These are phyloP conservation scores for Ascochyta rabiei DNA, from an alignment of 2,329 filamentous ascomycete genomes.

Conservation along the genomic window DNA sequence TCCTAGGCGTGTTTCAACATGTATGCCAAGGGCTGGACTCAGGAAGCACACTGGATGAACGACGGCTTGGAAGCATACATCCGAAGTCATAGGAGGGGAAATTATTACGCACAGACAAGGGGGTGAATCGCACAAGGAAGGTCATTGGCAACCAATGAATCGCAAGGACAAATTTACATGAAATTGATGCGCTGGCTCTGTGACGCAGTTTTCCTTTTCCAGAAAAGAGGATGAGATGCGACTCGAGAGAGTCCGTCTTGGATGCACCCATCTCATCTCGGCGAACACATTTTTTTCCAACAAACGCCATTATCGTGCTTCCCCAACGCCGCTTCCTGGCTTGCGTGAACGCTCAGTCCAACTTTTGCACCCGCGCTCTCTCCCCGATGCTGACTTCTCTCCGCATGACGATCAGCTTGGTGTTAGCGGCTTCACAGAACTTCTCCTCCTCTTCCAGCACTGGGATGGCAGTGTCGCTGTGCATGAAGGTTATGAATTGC, in stretches of 20 bases:
- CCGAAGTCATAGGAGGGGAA: neutral
- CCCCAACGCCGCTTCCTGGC: too few species aligned
- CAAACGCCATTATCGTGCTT: too few species aligned
- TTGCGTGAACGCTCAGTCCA: neutral
- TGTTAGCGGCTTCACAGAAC: conserved; percentile 21
- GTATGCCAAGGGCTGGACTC: too few species aligned
- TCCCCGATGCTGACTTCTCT: conserved; percentile 15
- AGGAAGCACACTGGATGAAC: neutral
- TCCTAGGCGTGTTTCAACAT: too few species aligned
- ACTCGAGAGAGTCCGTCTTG: neutral
- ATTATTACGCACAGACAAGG: neutral
- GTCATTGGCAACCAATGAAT: neutral
- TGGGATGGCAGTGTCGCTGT: conserved; percentile 18
- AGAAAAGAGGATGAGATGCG: too few species aligned
- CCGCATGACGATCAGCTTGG: conserved; percentile 24
- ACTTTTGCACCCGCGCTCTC: conserved; percentile 5
- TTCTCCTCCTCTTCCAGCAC: conserved; percentile 26
- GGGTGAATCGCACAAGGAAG: neutral
- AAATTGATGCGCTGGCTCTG: too few species aligned
- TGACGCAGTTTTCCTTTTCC: too few species aligned
- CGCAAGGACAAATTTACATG: neutral
- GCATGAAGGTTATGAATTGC: conserved; percentile 29
- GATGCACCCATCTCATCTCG: neutral
- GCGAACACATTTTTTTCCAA: neutral
- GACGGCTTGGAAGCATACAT: neutral